phyloP scores from a whole-genome alignment of 805 yeast genomes.

The Barnettozyma vustinii region DNA sequence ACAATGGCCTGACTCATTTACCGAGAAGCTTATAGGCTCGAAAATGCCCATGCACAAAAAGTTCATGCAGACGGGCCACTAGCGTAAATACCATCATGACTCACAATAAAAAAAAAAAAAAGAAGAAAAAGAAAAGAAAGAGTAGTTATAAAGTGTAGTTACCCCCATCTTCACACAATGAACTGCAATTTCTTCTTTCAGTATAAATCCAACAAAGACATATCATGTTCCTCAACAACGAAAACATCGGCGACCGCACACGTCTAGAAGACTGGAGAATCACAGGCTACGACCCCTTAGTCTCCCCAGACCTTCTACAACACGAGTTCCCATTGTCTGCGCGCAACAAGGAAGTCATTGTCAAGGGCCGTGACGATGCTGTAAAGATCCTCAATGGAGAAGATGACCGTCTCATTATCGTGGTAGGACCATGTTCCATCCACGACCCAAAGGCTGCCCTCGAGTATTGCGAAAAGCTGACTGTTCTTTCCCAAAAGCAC shows the following conservation, averaged over 20 bases:
- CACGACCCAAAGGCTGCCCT: conserved; percentile 92
- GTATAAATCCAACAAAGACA: not conserved
- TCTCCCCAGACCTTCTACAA: conserved; percentile 92
- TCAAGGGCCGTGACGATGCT: conserved; percentile 72
- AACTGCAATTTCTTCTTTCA: too few species aligned
- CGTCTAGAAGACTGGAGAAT: conserved; percentile 76
- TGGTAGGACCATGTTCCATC: conserved; percentile 95
- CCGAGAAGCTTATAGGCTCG: not conserved
- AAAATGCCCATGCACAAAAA: too few species aligned
- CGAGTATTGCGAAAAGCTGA: conserved; percentile 73
- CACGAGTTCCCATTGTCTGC: conserved; percentile 72
- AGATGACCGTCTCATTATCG: conserved; percentile 83
- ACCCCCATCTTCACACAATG: too few species aligned
- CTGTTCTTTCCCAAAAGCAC: conserved; percentile 52
- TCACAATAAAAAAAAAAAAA: not conserved
- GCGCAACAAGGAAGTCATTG: conserved; percentile 54
- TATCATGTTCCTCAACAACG: conserved; percentile 77
- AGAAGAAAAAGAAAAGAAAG: not conserved
- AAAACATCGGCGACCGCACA: conserved; percentile 75
- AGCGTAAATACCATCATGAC: not conserved
- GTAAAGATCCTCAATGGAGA: conserved; percentile 68
- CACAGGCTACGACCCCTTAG: conserved; percentile 87
- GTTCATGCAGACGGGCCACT: too few species aligned
- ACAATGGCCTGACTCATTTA: not conserved
- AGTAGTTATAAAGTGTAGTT: too few species aligned